These are phyloP conservation scores for Boechera retrofracta DNA, from an alignment of 345 rosid genomes.

Conservation along the genomic window DNA sequence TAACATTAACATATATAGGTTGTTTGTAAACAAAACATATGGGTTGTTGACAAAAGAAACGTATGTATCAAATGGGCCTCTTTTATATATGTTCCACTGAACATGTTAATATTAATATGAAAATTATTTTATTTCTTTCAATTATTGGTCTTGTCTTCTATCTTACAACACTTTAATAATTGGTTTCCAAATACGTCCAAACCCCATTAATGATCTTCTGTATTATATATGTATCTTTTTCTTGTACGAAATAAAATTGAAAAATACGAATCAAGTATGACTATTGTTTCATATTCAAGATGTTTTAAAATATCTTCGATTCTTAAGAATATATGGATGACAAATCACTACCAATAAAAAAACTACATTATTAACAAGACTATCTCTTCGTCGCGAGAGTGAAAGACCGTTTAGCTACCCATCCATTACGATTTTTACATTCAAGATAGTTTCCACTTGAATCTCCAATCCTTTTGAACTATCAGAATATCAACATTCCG, in stretches of 20 bases:
- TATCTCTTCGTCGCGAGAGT: background rate
- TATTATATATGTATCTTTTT: background rate
- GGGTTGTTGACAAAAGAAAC: slow-evolving; percentile 31
- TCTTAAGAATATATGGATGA: background rate
- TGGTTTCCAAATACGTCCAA: slow-evolving; percentile 39
- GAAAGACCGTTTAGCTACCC: background rate
- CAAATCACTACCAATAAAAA: background rate
- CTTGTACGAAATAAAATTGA: background rate
- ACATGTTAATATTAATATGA: slow-evolving; percentile 22
- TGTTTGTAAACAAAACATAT: slow-evolving; percentile 2
- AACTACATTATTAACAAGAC: no score
- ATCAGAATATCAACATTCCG: background rate
- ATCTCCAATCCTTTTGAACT: background rate
- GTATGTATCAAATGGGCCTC: slow-evolving; percentile 35
- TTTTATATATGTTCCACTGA: slow-evolving; percentile 30
- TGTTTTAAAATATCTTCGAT: background rate
- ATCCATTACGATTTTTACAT: background rate
- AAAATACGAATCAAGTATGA: background rate
- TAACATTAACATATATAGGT: background rate
- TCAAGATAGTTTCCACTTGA: background rate
- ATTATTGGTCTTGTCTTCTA: slow-evolving; percentile 44
- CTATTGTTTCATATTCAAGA: background rate
- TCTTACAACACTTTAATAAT: slow-evolving; percentile 39
- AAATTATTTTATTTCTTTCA: slow-evolving; percentile 23
- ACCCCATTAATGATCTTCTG: slow-evolving; percentile 20